A percentile compares a stretch with the other conserved stretches of the same genome.
Conservation (phyloP, 2,329 filamentous ascomycete species). For the Beauveria medogensis region DNA sequence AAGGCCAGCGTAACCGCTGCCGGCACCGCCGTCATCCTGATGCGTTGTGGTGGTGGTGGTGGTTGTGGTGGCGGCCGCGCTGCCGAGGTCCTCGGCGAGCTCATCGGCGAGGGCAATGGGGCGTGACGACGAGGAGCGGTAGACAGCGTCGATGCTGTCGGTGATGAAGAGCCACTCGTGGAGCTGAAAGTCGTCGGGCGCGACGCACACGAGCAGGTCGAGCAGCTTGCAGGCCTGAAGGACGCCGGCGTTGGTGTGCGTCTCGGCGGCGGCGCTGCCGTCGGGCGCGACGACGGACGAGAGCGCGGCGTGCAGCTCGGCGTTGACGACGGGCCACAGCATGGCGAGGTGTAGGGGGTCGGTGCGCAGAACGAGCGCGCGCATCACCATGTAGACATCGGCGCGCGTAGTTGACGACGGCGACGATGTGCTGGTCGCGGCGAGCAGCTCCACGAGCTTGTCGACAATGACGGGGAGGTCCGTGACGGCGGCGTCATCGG, state of each 20-base stretch:
- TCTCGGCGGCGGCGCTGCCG: conserved; percentile 55
- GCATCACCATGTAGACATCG: conserved; percentile 82
- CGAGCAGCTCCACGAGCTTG: conserved; percentile 78
- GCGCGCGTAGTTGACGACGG: conserved; percentile 84
- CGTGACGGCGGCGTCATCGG: conserved; percentile 69
- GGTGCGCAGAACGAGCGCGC: conserved; percentile 71
- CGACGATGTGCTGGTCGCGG: conserved; percentile 77
- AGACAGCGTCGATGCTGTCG: conserved; percentile 93
- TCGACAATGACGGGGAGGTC: conserved; percentile 69
- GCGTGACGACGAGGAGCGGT: conserved; percentile 62
- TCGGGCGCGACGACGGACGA: conserved; percentile 64
- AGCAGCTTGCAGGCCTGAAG: conserved; percentile 91
- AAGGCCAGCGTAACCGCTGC: conserved; percentile 13
- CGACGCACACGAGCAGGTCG: conserved; percentile 76
- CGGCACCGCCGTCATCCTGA: conserved; percentile 14
- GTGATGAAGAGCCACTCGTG: conserved; percentile 97
- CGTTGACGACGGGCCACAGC: conserved; percentile 84
- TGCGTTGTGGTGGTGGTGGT: conserved; percentile 9
- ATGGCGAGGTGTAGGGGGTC: conserved; percentile 72
- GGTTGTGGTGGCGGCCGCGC: conserved; percentile 20
- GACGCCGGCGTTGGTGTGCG: conserved; percentile 67
- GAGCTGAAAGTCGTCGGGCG: conserved; percentile 95
- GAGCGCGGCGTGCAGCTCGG: conserved; percentile 74
- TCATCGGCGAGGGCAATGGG: conserved; percentile 76
- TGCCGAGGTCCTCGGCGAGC: conserved; percentile 66